A percentile compares a stretch with the other conserved stretches of the same genome.
Conservation (phyloP, 1,139 yeast species). For the Candida anutae region DNA sequence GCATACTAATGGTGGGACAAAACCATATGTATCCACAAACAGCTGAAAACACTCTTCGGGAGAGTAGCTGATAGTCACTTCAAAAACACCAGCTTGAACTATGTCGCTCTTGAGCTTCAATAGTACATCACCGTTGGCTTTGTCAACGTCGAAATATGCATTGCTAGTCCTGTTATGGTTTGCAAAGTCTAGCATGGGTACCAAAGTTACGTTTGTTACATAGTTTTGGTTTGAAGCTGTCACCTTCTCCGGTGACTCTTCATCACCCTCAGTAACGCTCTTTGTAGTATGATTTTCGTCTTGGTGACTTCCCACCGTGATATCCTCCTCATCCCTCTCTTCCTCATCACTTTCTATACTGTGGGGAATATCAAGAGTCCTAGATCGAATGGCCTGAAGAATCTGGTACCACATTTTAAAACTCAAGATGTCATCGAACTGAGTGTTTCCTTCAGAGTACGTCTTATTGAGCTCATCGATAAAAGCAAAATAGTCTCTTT, state of each 20-base stretch:
- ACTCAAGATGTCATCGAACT: conserved; percentile 8
- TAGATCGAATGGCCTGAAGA: conserved; percentile 44
- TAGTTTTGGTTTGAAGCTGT: conserved; percentile 24
- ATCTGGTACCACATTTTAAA: conserved; percentile 31
- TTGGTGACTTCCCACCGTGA: conserved; percentile 2
- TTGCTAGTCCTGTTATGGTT: conserved; percentile 46
- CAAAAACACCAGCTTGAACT: conserved; percentile 12
- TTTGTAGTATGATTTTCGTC: neutral
- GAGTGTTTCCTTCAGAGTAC: conserved; percentile 6
- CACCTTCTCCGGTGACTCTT: conserved; percentile 1
- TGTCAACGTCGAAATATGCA: conserved; percentile 58
- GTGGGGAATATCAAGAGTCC: conserved; percentile 59
- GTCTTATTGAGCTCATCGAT: conserved; percentile 8
- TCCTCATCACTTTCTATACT: conserved; percentile 9
- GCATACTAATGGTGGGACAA: conserved; percentile 29
- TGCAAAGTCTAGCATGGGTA: conserved; percentile 61
- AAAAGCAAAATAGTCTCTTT: conserved; percentile 15
- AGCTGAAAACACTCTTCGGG: conserved; percentile 38
- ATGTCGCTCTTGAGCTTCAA: conserved; percentile 18
- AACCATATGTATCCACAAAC: conserved; percentile 52
- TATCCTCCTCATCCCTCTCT: conserved; percentile 2
- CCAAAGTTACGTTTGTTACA: conserved; percentile 46
- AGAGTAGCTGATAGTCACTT: conserved; percentile 44
- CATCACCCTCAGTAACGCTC: neutral
- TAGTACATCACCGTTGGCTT: conserved; percentile 36